Conservation (phyloP, 768 basidiomycete genomes). For the Mycena filopes region DNA sequence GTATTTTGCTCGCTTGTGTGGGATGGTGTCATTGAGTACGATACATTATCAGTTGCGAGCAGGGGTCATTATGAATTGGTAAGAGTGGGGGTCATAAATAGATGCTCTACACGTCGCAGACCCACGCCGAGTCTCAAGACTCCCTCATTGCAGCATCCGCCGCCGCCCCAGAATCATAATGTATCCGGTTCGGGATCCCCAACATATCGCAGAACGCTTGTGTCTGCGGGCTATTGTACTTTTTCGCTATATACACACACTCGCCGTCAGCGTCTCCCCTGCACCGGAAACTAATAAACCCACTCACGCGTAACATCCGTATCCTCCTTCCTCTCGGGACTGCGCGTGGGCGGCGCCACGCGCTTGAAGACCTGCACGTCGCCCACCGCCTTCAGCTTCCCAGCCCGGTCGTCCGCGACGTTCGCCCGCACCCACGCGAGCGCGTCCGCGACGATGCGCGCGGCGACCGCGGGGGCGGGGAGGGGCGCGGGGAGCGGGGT, state of each 20-base stretch:
- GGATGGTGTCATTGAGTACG: too few species aligned
- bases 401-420: conserved; percentile 47
- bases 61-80: too few species aligned
- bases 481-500: conserved; percentile 60
- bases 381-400: conserved; percentile 49
- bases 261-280: conserved; percentile 43
- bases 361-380: conserved; percentile 70
- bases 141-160: too few species aligned
- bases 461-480: conserved; percentile 65
- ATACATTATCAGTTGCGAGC: too few species aligned
- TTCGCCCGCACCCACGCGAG: conserved; percentile 75
- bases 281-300: conserved; percentile 33
- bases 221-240: conserved; percentile 92
- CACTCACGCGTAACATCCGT: conserved; percentile 46
- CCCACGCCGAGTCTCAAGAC: too few species aligned
- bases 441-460: conserved; percentile 66
- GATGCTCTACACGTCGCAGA: too few species aligned
- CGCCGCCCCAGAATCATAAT: neutral
- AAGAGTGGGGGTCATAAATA: too few species aligned
- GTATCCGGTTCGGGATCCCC: conserved; percentile 75
- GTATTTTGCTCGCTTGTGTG: too few species aligned
- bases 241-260: conserved; percentile 72
- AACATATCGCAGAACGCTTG: conserved; percentile 86
- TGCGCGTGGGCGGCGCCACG: conserved; percentile 67
- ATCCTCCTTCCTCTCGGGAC: conserved; percentile 53